Conservation (phyloP, 2,329 filamentous ascomycete species). For the Exophiala lecanii-corni region DNA sequence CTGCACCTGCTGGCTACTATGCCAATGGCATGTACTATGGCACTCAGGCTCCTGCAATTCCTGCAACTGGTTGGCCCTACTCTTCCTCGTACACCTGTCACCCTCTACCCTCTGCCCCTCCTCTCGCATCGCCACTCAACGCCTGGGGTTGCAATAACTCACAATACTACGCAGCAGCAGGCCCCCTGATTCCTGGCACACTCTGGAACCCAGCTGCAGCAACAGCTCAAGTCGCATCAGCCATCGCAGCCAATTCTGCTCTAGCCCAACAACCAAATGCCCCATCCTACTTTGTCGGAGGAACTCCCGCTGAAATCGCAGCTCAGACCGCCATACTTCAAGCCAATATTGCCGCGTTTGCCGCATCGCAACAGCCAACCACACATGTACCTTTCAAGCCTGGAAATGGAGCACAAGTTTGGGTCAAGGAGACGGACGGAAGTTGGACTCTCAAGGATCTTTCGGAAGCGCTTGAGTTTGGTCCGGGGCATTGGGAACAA, state of each 20-base stretch:
- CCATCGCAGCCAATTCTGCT: conserved; percentile 22
- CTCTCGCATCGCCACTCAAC: conserved; percentile 10
- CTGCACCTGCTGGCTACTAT: conserved; percentile 22
- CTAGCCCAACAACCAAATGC: conserved; percentile 23
- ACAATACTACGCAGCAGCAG: conserved; percentile 22
- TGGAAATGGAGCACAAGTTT: conserved; percentile 30
- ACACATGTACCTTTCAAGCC: conserved; percentile 32
- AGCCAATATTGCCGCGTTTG: conserved; percentile 21
- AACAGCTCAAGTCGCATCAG: conserved; percentile 23
- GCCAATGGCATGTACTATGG: conserved; percentile 23
- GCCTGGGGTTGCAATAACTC: conserved; percentile 17
- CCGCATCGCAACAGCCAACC: conserved; percentile 22
- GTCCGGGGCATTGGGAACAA: conserved; percentile 25
- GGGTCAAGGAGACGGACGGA: conserved; percentile 34
- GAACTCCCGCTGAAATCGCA: conserved; percentile 27
- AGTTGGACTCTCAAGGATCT: conserved; percentile 32
- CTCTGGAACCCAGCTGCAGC: conserved; percentile 13
- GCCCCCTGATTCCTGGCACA: conserved; percentile 1
- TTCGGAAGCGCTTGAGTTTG: conserved; percentile 23
- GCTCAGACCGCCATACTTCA: conserved; percentile 30
- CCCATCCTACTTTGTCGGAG: conserved; percentile 26
- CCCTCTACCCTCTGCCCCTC: conserved; percentile 15
- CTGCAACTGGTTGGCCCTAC: conserved; percentile 24
- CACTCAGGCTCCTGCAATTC: conserved; percentile 10
- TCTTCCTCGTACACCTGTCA: conserved; percentile 22